Base-by-base conservation (phyloP, 2,329 filamentous ascomycete species). In the Leptosphaerulina australis region DNA sequence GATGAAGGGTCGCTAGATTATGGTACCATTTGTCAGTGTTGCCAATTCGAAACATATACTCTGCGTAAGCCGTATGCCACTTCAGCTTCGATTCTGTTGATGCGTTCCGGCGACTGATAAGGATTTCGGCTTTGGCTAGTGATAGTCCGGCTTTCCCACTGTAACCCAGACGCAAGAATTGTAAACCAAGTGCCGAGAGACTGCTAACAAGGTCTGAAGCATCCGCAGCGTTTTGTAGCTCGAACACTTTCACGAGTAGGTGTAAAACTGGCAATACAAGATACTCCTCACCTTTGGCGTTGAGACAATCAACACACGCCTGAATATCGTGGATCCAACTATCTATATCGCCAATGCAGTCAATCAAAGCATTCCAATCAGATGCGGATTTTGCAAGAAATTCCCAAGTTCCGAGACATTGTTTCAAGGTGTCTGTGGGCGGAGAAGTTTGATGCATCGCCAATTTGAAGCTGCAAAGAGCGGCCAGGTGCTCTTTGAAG, bases 1-100 rank as follows among this genome's bases (percentile, higher is more conserved):
- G 3, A 18, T 12, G 3, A 24, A n/a, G n/a, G n/a, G 24, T 1
- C 7, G 15, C 0, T 4, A 47, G 8, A 8, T 6, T 11, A 18
- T 21, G 60, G 60, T 66, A 75, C 73, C 78, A 87, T 71, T 88
- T 85, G 8, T 85, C 80, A 12, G 83, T 74, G 39, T 85, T 84
- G 8, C 87, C 88, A 10, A 86, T 81, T 1, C 83, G 82, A 14
- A 92, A 76, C 21, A 87, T 78, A 68, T 91, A 91, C 68, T 96
- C 90, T 0, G 88, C 86, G 53, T 86, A 85, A 0, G 85, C 83
- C 5, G 96, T 74, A 57, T 91, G 82, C 68, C 88, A 88, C 25
- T 78, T 76, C 11, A 87, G 59, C 21, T 69, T 73, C 11, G 79
- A 75, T 39, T 80, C 71, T 8, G 73, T 70, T 3, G 78, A 76